Conservation (phyloP, 2,329 filamentous ascomycete genomes). For the Proliferodiscus dingleyae region DNA sequence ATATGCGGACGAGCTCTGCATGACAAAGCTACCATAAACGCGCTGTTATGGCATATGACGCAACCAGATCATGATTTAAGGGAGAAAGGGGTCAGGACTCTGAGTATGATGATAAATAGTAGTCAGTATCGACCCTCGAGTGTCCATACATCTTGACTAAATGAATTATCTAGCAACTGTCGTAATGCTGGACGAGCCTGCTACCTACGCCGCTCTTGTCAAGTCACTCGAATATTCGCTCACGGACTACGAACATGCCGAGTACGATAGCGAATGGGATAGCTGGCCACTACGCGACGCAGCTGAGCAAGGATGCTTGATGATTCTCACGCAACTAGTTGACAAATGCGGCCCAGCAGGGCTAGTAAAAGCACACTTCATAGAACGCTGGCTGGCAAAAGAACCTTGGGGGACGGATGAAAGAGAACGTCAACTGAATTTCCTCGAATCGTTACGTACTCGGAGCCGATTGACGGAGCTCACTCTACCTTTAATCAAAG, state of each 20-base stretch:
- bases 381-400: constrained; percentile 69
- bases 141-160: constrained; percentile 22
- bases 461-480: constrained; percentile 39
- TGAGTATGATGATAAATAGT: constrained; percentile 50
- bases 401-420: constrained; percentile 63
- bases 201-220: constrained; percentile 46
- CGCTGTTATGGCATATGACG: constrained; percentile 54
- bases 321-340: constrained; percentile 55
- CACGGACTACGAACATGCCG: constrained; percentile 44
- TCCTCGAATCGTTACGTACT: constrained; percentile 32
- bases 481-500: constrained; percentile 35
- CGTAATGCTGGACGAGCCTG: constrained; percentile 25
- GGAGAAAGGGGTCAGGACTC: constrained; percentile 50
- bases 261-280: constrained; percentile 54
- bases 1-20: constrained; percentile 55
- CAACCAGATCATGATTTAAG: constrained; percentile 54
- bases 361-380: constrained; percentile 58
- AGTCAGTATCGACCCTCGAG: constrained; percentile 29
- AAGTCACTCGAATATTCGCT: constrained; percentile 54
- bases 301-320: constrained; percentile 55
- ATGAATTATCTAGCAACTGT: constrained; percentile 16
- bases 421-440: constrained; percentile 50
- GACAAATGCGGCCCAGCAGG: constrained; percentile 45
- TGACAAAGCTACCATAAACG: constrained; percentile 46
- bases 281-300: constrained; percentile 59